Percentiles rank a stretch among this genome's conserved stretches.
phyloP scores from a whole-genome alignment of 148 eudicot species.

The Amaranthus cruentus region DNA sequence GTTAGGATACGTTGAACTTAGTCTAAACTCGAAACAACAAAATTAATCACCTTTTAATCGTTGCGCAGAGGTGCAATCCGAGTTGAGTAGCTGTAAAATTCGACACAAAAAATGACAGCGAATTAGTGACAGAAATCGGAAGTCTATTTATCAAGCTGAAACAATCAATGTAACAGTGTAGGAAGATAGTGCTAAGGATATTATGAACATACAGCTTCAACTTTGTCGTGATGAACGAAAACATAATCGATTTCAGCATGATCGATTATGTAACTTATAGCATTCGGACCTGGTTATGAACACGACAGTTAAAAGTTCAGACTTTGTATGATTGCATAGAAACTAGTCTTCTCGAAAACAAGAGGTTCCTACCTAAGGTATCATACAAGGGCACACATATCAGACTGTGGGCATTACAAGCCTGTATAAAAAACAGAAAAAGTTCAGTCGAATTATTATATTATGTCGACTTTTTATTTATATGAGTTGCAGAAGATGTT shows the following conservation, averaged over 20 bases:
- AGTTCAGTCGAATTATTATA: not conserved
- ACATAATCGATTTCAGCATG: slow-evolving; percentile 92
- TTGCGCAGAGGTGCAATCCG: slow-evolving; percentile 57
- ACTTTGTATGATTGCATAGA: no score
- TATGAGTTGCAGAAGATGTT: no score
- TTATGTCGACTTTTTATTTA: no score
- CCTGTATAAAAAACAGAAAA: slow-evolving; percentile 32
- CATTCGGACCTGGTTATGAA: slow-evolving; percentile 56
- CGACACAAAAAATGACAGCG: not conserved
- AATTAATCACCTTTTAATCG: slow-evolving; percentile 55
- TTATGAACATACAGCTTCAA: slow-evolving; percentile 50
- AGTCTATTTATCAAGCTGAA: not conserved
- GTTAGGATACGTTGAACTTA: slow-evolving; percentile 2
- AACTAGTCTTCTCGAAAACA: no score
- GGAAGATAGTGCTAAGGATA: not conserved
- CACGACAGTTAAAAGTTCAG: no score
- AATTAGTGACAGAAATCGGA: slow-evolving; percentile 1
- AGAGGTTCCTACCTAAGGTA: slow-evolving; percentile 60
- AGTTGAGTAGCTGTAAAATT: slow-evolving; percentile 39
- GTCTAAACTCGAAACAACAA: not conserved
- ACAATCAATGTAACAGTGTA: no score
- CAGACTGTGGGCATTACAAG: slow-evolving; percentile 82
- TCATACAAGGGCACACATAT: slow-evolving; percentile 97
- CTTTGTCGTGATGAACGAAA: slow-evolving; percentile 72
- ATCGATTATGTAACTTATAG: slow-evolving; percentile 66